Evolutionary conservation across 768 basidiomycete species (phyloP).

Genomic region (Kwoniella pini): DNA sequence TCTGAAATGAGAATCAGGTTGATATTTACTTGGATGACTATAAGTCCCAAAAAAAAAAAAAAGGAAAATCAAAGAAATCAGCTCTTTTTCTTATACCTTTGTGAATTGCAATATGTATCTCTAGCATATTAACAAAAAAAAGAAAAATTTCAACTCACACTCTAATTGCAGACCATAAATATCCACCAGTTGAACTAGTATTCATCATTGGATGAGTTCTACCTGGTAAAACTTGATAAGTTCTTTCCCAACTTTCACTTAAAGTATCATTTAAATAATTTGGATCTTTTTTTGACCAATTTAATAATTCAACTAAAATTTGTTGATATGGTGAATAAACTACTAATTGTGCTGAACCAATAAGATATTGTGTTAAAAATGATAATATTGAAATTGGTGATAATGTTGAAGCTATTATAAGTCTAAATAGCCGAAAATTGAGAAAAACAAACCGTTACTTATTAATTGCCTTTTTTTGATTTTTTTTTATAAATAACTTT

Average conservation of each 20-base stretch:
- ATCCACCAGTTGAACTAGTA: slow-evolving; percentile 84
- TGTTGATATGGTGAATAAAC: slow-evolving; percentile 81
- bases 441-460: neutral
- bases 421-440: slow-evolving; percentile 55
- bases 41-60: neutral
- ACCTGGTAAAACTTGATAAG: slow-evolving; percentile 92
- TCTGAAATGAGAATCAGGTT: slow-evolving; percentile 23
- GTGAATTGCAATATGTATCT: no score
- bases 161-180: slow-evolving; percentile 69
- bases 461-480: no score
- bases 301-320: slow-evolving; percentile 76
- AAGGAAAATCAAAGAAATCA: no score
- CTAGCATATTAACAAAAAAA: no score
- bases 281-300: slow-evolving; percentile 66
- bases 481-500: no score
- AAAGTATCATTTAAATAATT: slow-evolving; percentile 74
- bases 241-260: slow-evolving; percentile 81
- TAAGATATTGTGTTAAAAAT: slow-evolving; percentile 70
- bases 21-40: slow-evolving; percentile 28
- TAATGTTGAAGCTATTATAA: slow-evolving; percentile 79
- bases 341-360: slow-evolving; percentile 81
- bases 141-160: slow-evolving; percentile 60
- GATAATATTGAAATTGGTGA: slow-evolving; percentile 80
- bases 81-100: neutral
- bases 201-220: slow-evolving; percentile 94